A percentile compares a stretch with the other conserved stretches of the same genome.
phyloP scores from a whole-genome alignment of 2,329 filamentous ascomycete species.

The Pestalotiopsis fici region DNA sequence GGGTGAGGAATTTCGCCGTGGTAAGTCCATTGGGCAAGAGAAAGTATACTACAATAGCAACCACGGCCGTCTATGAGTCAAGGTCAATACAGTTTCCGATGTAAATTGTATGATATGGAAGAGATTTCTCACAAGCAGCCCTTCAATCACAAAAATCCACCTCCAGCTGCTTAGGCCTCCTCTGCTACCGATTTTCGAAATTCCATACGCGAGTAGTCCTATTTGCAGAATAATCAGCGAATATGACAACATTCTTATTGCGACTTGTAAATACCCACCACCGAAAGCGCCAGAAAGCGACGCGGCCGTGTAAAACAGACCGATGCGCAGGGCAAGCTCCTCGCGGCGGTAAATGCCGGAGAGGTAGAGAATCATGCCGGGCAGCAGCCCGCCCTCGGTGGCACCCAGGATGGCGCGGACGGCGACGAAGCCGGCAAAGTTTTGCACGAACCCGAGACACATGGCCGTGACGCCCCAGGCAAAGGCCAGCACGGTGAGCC shows the following conservation, averaged over 20 bases:
- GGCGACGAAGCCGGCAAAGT: slow-evolving; percentile 58
- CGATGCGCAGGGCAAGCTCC: slow-evolving; percentile 64
- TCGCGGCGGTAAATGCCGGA: slow-evolving; percentile 61
- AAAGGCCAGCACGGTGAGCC: slow-evolving; percentile 58
- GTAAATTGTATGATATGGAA: not conserved
- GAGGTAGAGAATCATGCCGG: slow-evolving; percentile 69
- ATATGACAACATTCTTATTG: not conserved
- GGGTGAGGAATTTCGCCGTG: slow-evolving; percentile 53
- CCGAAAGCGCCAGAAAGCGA: slow-evolving; percentile 67
- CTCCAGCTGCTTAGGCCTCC: slow-evolving; percentile 59
- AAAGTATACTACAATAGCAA: slow-evolving; percentile 52
- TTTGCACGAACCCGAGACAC: slow-evolving; percentile 55
- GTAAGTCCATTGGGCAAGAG: slow-evolving; percentile 57
- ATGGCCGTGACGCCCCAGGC: slow-evolving; percentile 61
- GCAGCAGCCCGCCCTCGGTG: slow-evolving; percentile 65
- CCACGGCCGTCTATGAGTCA: slow-evolving; percentile 49
- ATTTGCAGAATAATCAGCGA: not conserved
- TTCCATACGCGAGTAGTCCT: slow-evolving; percentile 59
- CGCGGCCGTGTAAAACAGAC: slow-evolving; percentile 68
- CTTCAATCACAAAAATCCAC: slow-evolving; percentile 65
- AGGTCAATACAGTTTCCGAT: slow-evolving; percentile 9
- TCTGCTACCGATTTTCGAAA: slow-evolving; percentile 58
- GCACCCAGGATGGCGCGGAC: slow-evolving; percentile 63
- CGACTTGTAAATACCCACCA: slow-evolving; percentile 32
- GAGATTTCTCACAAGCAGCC: slow-evolving; percentile 42